Percentiles rank a stretch among this genome's conserved stretches.
phyloP scores from a whole-genome alignment of 257 asterid genomes.

The Haberlea rhodopensis region DNA sequence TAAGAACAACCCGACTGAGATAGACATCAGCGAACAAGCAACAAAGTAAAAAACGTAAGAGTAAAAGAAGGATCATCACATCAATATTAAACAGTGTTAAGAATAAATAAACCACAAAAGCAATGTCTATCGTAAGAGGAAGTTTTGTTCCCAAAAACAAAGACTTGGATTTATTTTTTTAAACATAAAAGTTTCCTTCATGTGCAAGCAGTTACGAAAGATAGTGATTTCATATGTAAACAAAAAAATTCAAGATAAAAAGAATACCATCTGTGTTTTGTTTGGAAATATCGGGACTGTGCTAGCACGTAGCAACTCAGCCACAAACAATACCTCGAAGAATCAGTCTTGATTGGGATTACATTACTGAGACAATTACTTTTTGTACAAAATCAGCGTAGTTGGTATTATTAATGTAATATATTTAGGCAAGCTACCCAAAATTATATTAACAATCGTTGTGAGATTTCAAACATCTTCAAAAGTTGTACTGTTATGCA shows the following conservation, averaged over 20 bases:
- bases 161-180: neutral
- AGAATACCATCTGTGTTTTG: neutral
- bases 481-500: neutral
- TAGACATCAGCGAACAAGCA: too few relatives aligned
- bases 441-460: too few relatives aligned
- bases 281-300: neutral
- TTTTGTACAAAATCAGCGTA: neutral
- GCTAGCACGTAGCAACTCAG: neutral
- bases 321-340: neutral
- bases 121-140: neutral
- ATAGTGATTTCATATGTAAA: too few relatives aligned
- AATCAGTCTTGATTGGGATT: neutral
- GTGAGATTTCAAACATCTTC: neutral
- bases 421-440: neutral
- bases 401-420: neutral
- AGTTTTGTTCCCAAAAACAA: too few relatives aligned
- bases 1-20: too few relatives aligned
- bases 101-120: neutral
- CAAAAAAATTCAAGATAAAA: too few relatives aligned
- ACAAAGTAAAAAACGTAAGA: neutral
- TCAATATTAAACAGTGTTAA: neutral
- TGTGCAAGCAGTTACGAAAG: too few relatives aligned
- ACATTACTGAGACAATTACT: too few relatives aligned
- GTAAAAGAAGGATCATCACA: neutral
- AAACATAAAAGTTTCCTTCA: too few relatives aligned